These are phyloP conservation scores for Lactuca sativa DNA, from an alignment of 129 eudicot genomes.

Conservation along the genomic window DNA sequence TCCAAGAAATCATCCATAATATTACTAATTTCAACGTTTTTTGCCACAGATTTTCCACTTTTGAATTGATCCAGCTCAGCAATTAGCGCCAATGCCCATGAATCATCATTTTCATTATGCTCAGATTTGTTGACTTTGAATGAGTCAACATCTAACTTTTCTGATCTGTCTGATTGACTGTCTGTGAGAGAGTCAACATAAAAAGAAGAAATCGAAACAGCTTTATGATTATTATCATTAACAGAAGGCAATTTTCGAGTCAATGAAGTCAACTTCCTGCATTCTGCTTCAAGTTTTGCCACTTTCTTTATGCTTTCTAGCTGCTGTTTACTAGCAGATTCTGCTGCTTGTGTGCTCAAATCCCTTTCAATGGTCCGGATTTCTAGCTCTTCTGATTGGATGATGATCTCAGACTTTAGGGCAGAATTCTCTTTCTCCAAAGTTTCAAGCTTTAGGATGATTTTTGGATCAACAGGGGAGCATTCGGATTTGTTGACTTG, in stretches of 20 bases:
- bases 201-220: conserved; percentile 37
- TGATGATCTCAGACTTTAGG: conserved; percentile 43
- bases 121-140: conserved; percentile 42
- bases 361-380: conserved; percentile 66
- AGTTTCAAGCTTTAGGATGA: conserved; percentile 37
- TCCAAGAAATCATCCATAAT: conserved; percentile 91
- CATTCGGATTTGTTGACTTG: conserved; percentile 28
- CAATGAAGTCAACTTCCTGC: conserved; percentile 59
- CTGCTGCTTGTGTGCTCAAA: conserved; percentile 81
- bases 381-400: conserved; percentile 57
- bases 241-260: conserved; percentile 48
- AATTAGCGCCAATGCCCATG: conserved; percentile 78
- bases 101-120: conserved; percentile 43
- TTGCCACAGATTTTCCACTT: conserved; percentile 41
- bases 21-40: conserved; percentile 53
- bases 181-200: conserved; percentile 72
- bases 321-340: conserved; percentile 71
- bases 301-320: conserved; percentile 77
- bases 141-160: conserved; percentile 39
- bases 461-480: conserved; percentile 40
- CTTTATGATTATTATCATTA: conserved; percentile 43
- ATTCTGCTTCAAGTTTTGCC: conserved; percentile 80
- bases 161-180: conserved; percentile 57
- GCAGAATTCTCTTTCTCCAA: conserved; percentile 61
- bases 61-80: conserved; percentile 74